Conservation (phyloP, 495 filamentous ascomycete genomes). For the Hypoxylon trugodes region DNA sequence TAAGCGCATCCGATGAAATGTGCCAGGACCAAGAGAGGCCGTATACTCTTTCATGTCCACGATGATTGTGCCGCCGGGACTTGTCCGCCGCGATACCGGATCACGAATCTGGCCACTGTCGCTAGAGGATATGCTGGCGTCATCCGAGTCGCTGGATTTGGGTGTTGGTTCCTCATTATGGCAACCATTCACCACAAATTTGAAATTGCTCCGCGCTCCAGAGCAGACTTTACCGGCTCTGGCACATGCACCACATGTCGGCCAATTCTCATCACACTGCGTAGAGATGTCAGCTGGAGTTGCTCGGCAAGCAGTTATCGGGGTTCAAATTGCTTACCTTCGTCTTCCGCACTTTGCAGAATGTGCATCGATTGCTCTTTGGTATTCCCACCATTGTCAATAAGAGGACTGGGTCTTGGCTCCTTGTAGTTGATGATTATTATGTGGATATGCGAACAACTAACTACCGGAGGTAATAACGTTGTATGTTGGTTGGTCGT, state of each 20-base stretch:
- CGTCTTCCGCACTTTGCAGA: conserved; percentile 43
- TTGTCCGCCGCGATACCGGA: conserved; percentile 10
- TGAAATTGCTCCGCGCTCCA: conserved; percentile 41
- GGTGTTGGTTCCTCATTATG: conserved; percentile 31
- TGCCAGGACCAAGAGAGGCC: conserved; percentile 17
- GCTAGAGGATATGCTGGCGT: conserved; percentile 13
- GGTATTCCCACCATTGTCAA: conserved; percentile 42
- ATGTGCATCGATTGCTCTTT: conserved; percentile 44
- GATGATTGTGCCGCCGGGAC: conserved; percentile 17
- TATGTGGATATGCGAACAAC: conserved; percentile 4
- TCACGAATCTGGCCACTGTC: conserved; percentile 1
- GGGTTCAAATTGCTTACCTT: conserved; percentile 25
- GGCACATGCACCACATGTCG: conserved; percentile 50
- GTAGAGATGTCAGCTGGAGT: conserved; percentile 4
- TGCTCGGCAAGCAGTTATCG: neutral
- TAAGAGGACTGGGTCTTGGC: neutral
- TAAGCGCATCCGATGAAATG: conserved; percentile 36
- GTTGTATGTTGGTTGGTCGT: neutral
- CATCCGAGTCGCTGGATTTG: conserved; percentile 13
- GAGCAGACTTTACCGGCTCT: conserved; percentile 49
- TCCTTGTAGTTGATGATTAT: neutral
- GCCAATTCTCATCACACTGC: conserved; percentile 55
- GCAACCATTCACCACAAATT: conserved; percentile 46
- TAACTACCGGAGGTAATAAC: too few species aligned
- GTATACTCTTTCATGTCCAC: conserved; percentile 36